A percentile compares a stretch with the other conserved stretches of the same genome.
phyloP scores from a whole-genome alignment of 495 filamentous ascomycete species.

The Cudoniella acicularis region DNA sequence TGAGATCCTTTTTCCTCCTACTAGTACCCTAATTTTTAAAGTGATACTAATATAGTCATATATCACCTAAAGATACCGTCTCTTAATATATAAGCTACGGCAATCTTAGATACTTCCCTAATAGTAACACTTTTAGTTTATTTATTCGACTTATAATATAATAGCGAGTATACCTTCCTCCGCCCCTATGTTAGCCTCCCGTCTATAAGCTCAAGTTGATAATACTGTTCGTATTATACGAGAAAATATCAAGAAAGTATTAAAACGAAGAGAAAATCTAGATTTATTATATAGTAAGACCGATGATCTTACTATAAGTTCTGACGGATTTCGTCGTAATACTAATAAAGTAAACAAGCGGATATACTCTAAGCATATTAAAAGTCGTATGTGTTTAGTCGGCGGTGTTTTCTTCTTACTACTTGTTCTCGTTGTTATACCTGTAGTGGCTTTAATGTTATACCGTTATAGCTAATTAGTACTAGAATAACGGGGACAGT shows the following conservation, averaged over 20 bases:
- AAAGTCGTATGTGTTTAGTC: conserved; percentile 3
- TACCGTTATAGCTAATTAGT: not conserved
- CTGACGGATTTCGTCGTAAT: not conserved
- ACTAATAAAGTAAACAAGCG: not conserved
- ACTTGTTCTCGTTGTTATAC: conserved; percentile 1
- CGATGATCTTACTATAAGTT: not conserved
- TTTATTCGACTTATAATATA: conserved; percentile 1
- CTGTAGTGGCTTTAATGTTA: conserved; percentile 1
- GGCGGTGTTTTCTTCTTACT: conserved; percentile 1
- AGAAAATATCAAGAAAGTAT: conserved; percentile 11
- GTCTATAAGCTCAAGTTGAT: conserved; percentile 1
- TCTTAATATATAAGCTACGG: not conserved
- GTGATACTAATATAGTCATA: not conserved
- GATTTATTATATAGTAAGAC: conserved; percentile 5
- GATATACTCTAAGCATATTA: not conserved
- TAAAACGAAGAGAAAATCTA: conserved; percentile 3
- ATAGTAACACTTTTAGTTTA: not conserved
- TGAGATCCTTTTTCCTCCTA: not conserved
- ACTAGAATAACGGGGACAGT: not conserved
- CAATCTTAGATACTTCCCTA: not conserved
- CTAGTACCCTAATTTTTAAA: not conserved
- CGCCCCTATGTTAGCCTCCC: not conserved
- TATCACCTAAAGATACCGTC: not conserved
- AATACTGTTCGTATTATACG: conserved; percentile 5
- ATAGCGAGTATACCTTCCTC: not conserved